Percentiles rank a stretch among this genome's conserved stretches.
These are phyloP conservation scores for Fusarium sp. DNA, from an alignment of 2,329 filamentous ascomycete species.

Conservation along the genomic window DNA sequence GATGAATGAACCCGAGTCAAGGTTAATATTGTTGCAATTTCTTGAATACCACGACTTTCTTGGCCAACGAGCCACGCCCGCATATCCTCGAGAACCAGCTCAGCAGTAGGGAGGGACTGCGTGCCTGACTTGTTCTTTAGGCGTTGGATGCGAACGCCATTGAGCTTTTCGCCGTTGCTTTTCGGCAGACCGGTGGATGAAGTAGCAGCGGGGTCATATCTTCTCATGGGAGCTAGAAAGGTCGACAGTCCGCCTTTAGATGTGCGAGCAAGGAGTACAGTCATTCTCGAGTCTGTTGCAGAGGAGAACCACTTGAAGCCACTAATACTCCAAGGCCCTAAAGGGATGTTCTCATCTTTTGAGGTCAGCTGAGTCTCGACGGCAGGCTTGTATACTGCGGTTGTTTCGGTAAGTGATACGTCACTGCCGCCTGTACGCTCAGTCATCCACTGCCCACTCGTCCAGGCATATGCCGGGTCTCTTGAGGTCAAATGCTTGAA, in stretches of 20 bases:
- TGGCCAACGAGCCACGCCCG: constrained; percentile 75
- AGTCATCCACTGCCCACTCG: constrained; percentile 83
- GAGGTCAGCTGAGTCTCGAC: constrained; percentile 18
- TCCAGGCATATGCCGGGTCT: constrained; percentile 69
- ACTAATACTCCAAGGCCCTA: constrained; percentile 71
- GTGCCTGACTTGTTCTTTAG: constrained; percentile 82
- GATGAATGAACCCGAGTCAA: constrained; percentile 73
- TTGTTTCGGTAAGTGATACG: constrained; percentile 75
- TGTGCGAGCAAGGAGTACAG: constrained; percentile 73
- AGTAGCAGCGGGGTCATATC: constrained; percentile 52
- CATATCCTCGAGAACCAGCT: constrained; percentile 74
- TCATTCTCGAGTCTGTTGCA: constrained; percentile 59
- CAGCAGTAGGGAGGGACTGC: constrained; percentile 76
- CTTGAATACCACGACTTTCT: constrained; percentile 74
- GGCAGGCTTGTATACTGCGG: constrained; percentile 56
- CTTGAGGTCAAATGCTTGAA: constrained; percentile 66
- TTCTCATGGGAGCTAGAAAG: constrained; percentile 74
- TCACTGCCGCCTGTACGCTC: constrained; percentile 77
- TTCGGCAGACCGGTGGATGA: constrained; percentile 47
- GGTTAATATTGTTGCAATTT: constrained; percentile 76
- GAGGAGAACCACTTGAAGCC: constrained; percentile 74
- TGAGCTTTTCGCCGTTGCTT: constrained; percentile 61
- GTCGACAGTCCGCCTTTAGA: constrained; percentile 43
- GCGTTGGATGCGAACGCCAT: constrained; percentile 76
- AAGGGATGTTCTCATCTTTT: constrained; percentile 45